phyloP scores from a whole-genome alignment of 2,329 filamentous ascomycete species.

The Lecanicillium sp. region DNA sequence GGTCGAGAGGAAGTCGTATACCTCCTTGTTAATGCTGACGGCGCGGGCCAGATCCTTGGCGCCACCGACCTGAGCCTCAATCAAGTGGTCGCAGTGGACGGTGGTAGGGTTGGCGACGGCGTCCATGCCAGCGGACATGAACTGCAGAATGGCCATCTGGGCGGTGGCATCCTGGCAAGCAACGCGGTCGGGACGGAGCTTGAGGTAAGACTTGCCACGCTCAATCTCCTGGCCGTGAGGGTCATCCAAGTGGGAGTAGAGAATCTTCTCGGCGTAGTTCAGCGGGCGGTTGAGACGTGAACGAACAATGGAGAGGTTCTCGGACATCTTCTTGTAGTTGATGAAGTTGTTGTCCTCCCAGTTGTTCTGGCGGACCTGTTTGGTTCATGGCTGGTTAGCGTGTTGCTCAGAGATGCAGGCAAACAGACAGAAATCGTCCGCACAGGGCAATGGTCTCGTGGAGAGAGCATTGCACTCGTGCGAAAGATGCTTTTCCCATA shows the following conservation, averaged over 20 bases:
- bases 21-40: slow-evolving; percentile 94
- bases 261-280: slow-evolving; percentile 95
- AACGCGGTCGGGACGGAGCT: slow-evolving; percentile 93
- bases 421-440: slow-evolving; percentile 2
- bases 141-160: slow-evolving; percentile 99
- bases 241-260: slow-evolving; percentile 98
- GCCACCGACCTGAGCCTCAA: slow-evolving; percentile 92
- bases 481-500: slow-evolving; percentile 29
- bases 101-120: slow-evolving; percentile 90
- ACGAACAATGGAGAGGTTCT: slow-evolving; percentile 91
- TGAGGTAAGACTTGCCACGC: slow-evolving; percentile 92
- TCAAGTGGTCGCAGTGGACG: slow-evolving; percentile 98
- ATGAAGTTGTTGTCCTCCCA: slow-evolving; percentile 95
- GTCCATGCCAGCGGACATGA: slow-evolving; percentile 98
- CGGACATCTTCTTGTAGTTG: slow-evolving; percentile 99
- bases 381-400: not conserved
- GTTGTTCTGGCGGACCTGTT: slow-evolving; percentile 84
- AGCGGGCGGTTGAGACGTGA: slow-evolving; percentile 85
- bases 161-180: slow-evolving; percentile 99
- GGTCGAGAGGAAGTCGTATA: slow-evolving; percentile 92
- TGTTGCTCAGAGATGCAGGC: not conserved
- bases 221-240: slow-evolving; percentile 94
- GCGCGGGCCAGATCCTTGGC: slow-evolving; percentile 90
- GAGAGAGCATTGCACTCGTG: no score
- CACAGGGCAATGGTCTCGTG: no score